Percentiles rank a stretch among this genome's conserved stretches.
These are phyloP conservation scores for Pythium diclinum DNA, from an alignment of 352 stramenopile genomes.

Conservation along the genomic window DNA sequence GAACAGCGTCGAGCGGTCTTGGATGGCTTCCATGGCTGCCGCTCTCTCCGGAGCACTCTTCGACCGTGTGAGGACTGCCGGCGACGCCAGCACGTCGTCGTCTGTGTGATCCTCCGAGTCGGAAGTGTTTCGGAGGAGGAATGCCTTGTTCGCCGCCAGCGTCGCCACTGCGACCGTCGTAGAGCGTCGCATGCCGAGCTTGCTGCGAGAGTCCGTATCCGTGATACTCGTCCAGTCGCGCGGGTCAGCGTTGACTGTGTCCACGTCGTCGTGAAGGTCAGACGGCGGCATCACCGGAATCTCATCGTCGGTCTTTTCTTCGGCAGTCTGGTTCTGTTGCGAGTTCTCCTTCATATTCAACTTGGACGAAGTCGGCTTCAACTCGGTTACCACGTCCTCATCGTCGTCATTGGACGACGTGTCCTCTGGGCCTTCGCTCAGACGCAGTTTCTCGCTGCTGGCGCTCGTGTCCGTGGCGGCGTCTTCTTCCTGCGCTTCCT, in stretches of 20 bases:
- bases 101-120: constrained; percentile 6
- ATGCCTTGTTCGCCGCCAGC: constrained; percentile 7
- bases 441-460: constrained; percentile 4
- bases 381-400: constrained; percentile 3
- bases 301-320: constrained; percentile 11
- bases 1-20: constrained; percentile 54
- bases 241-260: not conserved
- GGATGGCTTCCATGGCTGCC: constrained; percentile 55
- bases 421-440: constrained; percentile 14
- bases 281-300: constrained; percentile 17
- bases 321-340: not conserved
- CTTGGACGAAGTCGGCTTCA: constrained; percentile 10
- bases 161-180: constrained; percentile 48
- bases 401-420: constrained; percentile 6
- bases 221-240: constrained; percentile 4
- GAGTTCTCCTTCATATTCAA: not conserved
- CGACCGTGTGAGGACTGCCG: constrained; percentile 34
- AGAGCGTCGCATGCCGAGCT: constrained; percentile 41
- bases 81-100: constrained; percentile 7
- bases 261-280: constrained; percentile 19
- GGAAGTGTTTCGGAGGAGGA: constrained; percentile 3
- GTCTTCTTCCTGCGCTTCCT: not conserved
- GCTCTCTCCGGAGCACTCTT: constrained; percentile 57
- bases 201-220: constrained; percentile 13
- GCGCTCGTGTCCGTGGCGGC: not conserved